Conservation (phyloP, 345 rosid genomes). For the Isatis tinctoria region DNA sequence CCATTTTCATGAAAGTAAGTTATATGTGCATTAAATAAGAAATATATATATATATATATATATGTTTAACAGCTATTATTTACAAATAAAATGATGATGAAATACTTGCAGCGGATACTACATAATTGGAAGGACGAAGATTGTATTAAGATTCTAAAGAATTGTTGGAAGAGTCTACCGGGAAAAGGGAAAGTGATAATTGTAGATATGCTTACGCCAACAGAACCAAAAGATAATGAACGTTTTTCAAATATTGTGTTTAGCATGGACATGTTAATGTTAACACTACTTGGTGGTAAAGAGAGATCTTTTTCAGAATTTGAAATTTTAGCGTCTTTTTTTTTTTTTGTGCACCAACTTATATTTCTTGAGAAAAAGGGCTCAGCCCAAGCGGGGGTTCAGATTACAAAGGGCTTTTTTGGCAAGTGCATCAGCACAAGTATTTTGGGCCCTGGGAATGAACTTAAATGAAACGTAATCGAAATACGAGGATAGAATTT, state of each 20-base stretch:
- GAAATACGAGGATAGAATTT: no score
- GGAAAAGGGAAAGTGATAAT: constrained; percentile 37
- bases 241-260: constrained; percentile 16
- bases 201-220: constrained; percentile 27
- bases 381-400: no score
- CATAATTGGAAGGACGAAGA: constrained; percentile 38
- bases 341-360: no score
- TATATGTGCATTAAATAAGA: no score
- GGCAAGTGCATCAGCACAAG: no score
- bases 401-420: no score
- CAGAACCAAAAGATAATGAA: constrained; percentile 4
- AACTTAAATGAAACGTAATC: no score
- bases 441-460: no score
- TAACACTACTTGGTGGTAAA: constrained; percentile 37
- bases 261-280: constrained; percentile 36
- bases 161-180: constrained; percentile 8
- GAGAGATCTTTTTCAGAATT: constrained; percentile 39
- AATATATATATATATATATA: no score
- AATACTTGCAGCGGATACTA: constrained; percentile 30
- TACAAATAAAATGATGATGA: neutral
- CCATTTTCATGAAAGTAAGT: constrained; percentile 69
- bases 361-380: no score
- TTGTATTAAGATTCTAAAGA: constrained; percentile 6
- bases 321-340: constrained; percentile 31
- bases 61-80: neutral